Conservation (phyloP, 345 rosid genomes). For the Schrenkiella parvula region DNA sequence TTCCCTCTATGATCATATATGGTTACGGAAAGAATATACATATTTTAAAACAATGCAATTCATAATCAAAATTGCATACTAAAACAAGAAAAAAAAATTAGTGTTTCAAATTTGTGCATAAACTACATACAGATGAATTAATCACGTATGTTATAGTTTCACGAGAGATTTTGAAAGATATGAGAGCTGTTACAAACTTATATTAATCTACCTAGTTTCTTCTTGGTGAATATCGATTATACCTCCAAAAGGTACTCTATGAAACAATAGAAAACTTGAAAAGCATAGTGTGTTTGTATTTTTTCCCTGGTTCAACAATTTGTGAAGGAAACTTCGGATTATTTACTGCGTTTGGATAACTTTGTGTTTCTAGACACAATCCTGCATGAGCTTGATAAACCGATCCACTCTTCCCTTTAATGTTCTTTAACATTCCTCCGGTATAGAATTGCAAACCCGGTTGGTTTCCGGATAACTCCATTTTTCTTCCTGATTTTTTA, state of each 20-base stretch:
- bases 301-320: conserved; percentile 50
- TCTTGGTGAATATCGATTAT: not conserved
- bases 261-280: conserved; percentile 49
- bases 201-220: not conserved
- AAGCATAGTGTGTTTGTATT: conserved; percentile 64
- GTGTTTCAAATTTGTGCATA: not conserved
- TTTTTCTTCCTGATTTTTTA: conserved; percentile 56
- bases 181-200: conserved; percentile 8
- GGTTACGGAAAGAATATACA: not conserved
- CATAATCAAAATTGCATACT: not conserved
- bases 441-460: conserved; percentile 88
- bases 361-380: conserved; percentile 84
- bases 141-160: not conserved
- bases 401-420: conserved; percentile 70
- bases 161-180: not conserved
- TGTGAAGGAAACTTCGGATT: conserved; percentile 73
- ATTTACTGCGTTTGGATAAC: conserved; percentile 71
- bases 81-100: not conserved
- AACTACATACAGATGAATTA: not conserved
- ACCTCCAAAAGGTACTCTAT: conserved; percentile 6
- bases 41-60: not conserved
- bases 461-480: conserved; percentile 63
- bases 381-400: conserved; percentile 57
- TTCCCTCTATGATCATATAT: not conserved
- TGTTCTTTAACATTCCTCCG: conserved; percentile 42